These are phyloP conservation scores for Aureobasidium sp. DNA, from an alignment of 2,329 filamentous ascomycete genomes.

Conservation along the genomic window DNA sequence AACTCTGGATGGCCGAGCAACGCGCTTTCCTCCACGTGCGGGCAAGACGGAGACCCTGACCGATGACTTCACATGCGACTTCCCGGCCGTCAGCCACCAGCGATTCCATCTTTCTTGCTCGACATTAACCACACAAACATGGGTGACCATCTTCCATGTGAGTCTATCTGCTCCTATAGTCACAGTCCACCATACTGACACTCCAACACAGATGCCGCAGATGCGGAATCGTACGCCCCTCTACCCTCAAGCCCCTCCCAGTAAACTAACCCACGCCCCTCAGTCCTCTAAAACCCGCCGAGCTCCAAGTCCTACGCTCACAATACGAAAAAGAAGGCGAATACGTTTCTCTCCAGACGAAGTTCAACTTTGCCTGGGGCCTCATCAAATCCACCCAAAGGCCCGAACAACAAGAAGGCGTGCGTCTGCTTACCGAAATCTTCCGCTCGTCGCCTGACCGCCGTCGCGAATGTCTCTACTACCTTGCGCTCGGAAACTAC, in stretches of 20 bases:
- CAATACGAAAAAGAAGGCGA: constrained; percentile 98
- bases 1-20: neutral
- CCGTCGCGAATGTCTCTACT: constrained; percentile 95
- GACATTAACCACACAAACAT: constrained; percentile 20
- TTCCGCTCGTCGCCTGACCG: constrained; percentile 90
- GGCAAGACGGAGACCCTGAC: neutral
- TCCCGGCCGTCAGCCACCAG: neutral
- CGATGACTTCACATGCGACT: constrained; percentile 8
- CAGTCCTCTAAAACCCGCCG: constrained; percentile 81
- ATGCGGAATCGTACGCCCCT: constrained; percentile 74
- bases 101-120: neutral
- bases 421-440: constrained; percentile 89
- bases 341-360: constrained; percentile 94
- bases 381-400: constrained; percentile 87
- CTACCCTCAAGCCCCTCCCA: neutral
- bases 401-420: constrained; percentile 84
- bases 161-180: constrained; percentile 18
- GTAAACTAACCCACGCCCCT: constrained; percentile 11
- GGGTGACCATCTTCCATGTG: constrained; percentile 44
- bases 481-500: constrained; percentile 93
- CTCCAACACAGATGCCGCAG: constrained; percentile 69
- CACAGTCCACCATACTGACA: constrained; percentile 19
- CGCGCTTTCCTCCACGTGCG: neutral
- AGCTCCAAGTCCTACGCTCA: constrained; percentile 82
- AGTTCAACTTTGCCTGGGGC: constrained; percentile 99